Evolutionary conservation across 306 rosid genomes (phyloP), one percentile per base, ranked within the genome.

Genomic region (Purshia tridentata): DNA sequence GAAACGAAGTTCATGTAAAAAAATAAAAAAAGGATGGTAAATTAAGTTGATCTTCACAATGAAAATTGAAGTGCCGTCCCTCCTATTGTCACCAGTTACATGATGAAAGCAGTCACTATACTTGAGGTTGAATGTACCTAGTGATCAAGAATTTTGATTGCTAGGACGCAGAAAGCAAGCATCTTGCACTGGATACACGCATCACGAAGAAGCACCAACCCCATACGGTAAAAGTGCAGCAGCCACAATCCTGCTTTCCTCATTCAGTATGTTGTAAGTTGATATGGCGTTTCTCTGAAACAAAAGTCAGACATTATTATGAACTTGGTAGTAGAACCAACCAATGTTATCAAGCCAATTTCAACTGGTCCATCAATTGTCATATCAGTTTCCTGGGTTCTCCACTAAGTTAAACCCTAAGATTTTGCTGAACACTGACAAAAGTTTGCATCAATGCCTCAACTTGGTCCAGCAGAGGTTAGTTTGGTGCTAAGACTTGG

Each of bases 161-260:
- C 13, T 52, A 29, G 3, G 44, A 37, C 40, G n/a, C 59, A n/a
- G 35, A 54, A 9, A 29, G 22, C 51, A 70, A 37, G 51, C 58
- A 41, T 42, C 70, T 60, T n/a, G 51, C 65, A 40, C 59, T 4
- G 42, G 9, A 46, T 76, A 71, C 41, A 58, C 4, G 83, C 77
- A 61, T 85, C 83, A 93, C 47, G 94, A 22, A 22, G 65, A 78
- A 72, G 82, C 91, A 77, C 96, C 91, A 11, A 12, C 40, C 42
- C 74, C 54, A 6, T 72, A 79, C 4, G 98, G 98, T 63, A 89
- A 78, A 81, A 91, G 83, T 0, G 97, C 98, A 61, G 96, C 98
- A 77, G 97, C 97, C 57, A 91, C 98, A 37, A 91, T 77, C 65
- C 98, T 86, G 72, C 98, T 95, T 83, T 94, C 98, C 81, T 94